Conservation (phyloP, 2,329 filamentous ascomycete species). For the Penicillium janthinellum region DNA sequence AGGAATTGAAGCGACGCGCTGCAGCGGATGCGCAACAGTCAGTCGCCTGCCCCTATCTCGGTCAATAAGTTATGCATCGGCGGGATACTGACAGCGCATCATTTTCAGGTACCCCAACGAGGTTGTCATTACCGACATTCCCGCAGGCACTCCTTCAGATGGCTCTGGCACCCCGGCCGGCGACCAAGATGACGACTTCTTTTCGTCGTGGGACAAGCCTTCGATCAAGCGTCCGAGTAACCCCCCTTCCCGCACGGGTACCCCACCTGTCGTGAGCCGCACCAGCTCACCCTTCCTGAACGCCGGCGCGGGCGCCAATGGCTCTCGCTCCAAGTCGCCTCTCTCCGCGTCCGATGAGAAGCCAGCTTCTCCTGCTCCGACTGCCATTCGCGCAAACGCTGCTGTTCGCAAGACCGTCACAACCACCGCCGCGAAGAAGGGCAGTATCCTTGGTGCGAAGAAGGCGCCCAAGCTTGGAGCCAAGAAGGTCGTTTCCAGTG, state of each 20-base stretch:
- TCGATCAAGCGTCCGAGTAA: conserved; percentile 95
- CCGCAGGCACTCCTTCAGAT: conserved; percentile 61
- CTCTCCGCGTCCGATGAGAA: conserved; percentile 61
- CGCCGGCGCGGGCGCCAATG: conserved; percentile 66
- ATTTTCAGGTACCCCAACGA: conserved; percentile 72
- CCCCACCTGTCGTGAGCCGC: conserved; percentile 77
- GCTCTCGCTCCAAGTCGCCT: conserved; percentile 80
- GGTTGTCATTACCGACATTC: conserved; percentile 78
- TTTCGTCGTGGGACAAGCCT: conserved; percentile 98
- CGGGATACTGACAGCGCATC: conserved; percentile 7
- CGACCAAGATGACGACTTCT: conserved; percentile 90
- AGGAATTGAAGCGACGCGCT: conserved; percentile 85
- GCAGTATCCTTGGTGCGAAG: conserved; percentile 82
- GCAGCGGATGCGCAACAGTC: conserved; percentile 83
- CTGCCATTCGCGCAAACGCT: conserved; percentile 72
- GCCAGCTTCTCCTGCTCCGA: conserved; percentile 56
- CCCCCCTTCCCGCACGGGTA: conserved; percentile 84
- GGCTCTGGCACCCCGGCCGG: conserved; percentile 75
- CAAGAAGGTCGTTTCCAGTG: conserved; percentile 78
- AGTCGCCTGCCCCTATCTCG: conserved; percentile 34
- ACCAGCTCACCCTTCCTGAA: conserved; percentile 90
- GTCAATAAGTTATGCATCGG: conserved; percentile 8
- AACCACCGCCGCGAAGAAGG: conserved; percentile 70
- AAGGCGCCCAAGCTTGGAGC: conserved; percentile 82
- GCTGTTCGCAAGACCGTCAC: conserved; percentile 76